Evolutionary conservation across 768 basidiomycete genomes (phyloP), one percentile per base, ranked within the genome.

Genomic region (Suillus cothurnatus): DNA sequence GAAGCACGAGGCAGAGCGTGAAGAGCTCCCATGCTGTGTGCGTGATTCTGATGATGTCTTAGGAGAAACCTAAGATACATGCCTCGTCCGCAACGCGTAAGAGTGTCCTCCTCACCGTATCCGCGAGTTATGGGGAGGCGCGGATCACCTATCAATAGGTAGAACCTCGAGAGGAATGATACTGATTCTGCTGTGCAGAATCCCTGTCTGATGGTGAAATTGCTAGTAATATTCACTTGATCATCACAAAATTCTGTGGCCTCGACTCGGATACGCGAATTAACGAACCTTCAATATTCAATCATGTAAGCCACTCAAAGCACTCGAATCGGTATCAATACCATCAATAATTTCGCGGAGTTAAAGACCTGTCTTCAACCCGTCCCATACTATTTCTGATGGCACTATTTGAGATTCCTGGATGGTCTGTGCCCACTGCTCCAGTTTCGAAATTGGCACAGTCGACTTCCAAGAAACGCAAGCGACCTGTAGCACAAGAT

Each of bases 351-450:
- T 41, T 31, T 41, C 39, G 58, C 58, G 39, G 58, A 59, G 38
- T 59, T 59, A 6, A 14, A 31, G 32, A n/a, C 9, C 23, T 8
- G n/a, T 14, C 14, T 23, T 38, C 14, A 34, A 31, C 61, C 34
- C 32, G 15, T 32, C 31, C 38, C 39, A 52, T 52, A 39, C 50
- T n/a, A 53, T 19, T 19, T 31, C 19, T 53, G 19, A 85, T 84
- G 83, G 72, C 82, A 64, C 78, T 86, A 68, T 91, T 92, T 74
- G 79, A 88, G 50, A 86, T 91, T 23, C 86, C 89, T 4, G 90
- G 90, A 21, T 92, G 90, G 90, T 81, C 85, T 36, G 76, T 91
- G 17, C 75, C 81, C 43, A 73, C 80, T 26, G 74, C 67, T 0
- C 83, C 84, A 7, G 73, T 85, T 53, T 64, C 77, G 36, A 76